These are phyloP conservation scores for Hypoxylon perforatum DNA, from an alignment of 495 filamentous ascomycete species.

Conservation along the genomic window DNA sequence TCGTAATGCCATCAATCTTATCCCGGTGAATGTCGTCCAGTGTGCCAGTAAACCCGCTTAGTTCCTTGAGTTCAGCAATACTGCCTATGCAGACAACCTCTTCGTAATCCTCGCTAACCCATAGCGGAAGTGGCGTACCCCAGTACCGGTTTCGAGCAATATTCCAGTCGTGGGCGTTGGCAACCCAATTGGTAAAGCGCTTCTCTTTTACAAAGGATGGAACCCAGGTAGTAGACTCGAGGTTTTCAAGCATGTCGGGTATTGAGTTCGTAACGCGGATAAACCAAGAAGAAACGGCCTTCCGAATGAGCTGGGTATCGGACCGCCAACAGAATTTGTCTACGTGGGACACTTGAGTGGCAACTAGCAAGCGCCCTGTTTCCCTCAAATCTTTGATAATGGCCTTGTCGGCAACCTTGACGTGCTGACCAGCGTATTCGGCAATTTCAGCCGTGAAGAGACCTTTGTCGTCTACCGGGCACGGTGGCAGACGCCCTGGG, in stretches of 20 bases:
- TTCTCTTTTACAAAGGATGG: slow-evolving; percentile 92
- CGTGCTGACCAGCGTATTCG: slow-evolving; percentile 89
- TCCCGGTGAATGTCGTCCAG: slow-evolving; percentile 93
- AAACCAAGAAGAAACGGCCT: slow-evolving; percentile 96
- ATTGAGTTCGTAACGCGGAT: slow-evolving; percentile 87
- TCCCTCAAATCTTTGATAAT: slow-evolving; percentile 93
- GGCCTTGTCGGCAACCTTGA: slow-evolving; percentile 93
- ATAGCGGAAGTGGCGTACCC: slow-evolving; percentile 94
- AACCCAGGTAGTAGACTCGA: slow-evolving; percentile 94
- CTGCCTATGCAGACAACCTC: slow-evolving; percentile 91
- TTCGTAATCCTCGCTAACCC: slow-evolving; percentile 88
- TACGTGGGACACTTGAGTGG: slow-evolving; percentile 91
- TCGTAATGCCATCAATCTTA: slow-evolving; percentile 95
- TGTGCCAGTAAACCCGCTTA: slow-evolving; percentile 87
- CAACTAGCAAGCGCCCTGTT: slow-evolving; percentile 82
- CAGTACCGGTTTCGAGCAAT: slow-evolving; percentile 96
- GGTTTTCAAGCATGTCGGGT: slow-evolving; percentile 88
- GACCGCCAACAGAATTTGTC: slow-evolving; percentile 97
- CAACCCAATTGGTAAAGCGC: slow-evolving; percentile 84
- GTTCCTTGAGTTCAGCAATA: slow-evolving; percentile 82
- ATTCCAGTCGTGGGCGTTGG: slow-evolving; percentile 97
- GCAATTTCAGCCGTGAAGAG: slow-evolving; percentile 81
- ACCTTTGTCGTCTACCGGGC: slow-evolving; percentile 87
- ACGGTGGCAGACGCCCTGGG: slow-evolving; percentile 81
- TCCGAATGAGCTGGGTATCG: slow-evolving; percentile 94